phyloP scores from a whole-genome alignment of 345 rosid species.

The Salix exigua region DNA sequence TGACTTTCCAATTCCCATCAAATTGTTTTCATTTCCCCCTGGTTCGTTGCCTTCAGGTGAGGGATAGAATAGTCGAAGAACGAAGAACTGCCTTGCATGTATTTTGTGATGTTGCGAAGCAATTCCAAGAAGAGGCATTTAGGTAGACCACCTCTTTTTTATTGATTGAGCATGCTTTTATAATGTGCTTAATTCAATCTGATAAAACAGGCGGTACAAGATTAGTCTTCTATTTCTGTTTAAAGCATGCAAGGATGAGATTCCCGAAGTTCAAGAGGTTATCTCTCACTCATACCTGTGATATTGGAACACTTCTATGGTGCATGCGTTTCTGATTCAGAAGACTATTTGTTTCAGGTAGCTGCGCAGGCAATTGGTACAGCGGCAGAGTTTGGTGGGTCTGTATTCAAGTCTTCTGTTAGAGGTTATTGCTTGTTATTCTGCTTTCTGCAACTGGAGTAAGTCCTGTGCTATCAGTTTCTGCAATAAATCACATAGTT shows the following conservation, averaged over 20 bases:
- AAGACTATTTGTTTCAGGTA: not conserved
- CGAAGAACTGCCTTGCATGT: slow-evolving; percentile 10
- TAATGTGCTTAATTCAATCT: not conserved
- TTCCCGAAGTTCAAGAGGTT: slow-evolving; percentile 10
- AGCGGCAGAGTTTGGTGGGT: slow-evolving; percentile 15
- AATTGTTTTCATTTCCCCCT: not conserved
- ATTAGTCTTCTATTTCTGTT: not conserved
- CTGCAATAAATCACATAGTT: too few species aligned
- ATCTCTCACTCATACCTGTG: not conserved
- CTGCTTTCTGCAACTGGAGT: not conserved
- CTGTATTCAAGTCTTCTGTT: not conserved
- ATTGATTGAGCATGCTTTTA: not conserved
- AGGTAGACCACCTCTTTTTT: slow-evolving; percentile 2
- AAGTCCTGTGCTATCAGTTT: not conserved
- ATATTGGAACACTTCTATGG: not conserved
- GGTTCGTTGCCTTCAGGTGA: not conserved
- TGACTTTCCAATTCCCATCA: not conserved
- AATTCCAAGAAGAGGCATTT: slow-evolving; percentile 3
- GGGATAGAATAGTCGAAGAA: not conserved
- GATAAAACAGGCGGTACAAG: slow-evolving; percentile 1
- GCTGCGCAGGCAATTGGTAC: not conserved
- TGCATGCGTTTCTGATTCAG: not conserved
- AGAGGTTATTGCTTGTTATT: not conserved
- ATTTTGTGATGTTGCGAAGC: not conserved
- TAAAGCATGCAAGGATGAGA: not conserved